Conservation (phyloP, 140 eudicot species). For the Senecio squalidus region DNA sequence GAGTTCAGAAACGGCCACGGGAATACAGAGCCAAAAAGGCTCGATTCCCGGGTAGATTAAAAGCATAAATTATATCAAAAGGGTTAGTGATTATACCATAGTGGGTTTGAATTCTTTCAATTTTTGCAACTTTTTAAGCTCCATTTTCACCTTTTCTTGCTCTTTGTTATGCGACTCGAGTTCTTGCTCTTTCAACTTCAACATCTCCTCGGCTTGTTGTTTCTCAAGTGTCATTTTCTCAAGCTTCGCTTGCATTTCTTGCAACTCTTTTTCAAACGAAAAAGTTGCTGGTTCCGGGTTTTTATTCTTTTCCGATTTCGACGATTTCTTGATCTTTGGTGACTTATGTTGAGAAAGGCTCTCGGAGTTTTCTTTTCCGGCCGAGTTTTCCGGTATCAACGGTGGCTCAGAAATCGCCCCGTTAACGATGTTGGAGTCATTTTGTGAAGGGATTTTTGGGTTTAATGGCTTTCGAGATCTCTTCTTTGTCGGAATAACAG, state of each 20-base stretch:
- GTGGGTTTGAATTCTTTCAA: conserved; percentile 85
- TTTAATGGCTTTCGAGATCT: conserved; percentile 62
- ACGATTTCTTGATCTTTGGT: conserved; percentile 36
- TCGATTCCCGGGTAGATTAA: background rate
- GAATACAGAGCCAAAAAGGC: no score
- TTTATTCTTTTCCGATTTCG: conserved; percentile 20
- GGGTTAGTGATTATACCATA: conserved; percentile 33
- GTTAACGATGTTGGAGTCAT: conserved; percentile 54
- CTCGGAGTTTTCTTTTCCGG: conserved; percentile 60
- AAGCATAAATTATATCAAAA: background rate
- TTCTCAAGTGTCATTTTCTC: conserved; percentile 62
- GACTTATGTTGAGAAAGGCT: conserved; percentile 45
- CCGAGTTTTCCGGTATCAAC: conserved; percentile 14
- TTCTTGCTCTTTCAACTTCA: conserved; percentile 75
- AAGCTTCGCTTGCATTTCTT: conserved; percentile 71
- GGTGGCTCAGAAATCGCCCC: conserved; percentile 30
- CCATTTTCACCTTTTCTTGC: conserved; percentile 76
- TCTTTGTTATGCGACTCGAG: conserved; percentile 44
- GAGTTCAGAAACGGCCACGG: no score
- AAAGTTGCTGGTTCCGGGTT: background rate
- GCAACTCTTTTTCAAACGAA: conserved; percentile 54
- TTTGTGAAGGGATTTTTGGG: conserved; percentile 43
- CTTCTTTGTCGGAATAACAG: conserved; percentile 47
- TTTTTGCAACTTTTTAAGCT: conserved; percentile 87
- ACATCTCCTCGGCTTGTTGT: conserved; percentile 62